These are phyloP conservation scores for Penicillium psychrosexuale DNA, from an alignment of 2,329 filamentous ascomycete species.

Conservation along the genomic window DNA sequence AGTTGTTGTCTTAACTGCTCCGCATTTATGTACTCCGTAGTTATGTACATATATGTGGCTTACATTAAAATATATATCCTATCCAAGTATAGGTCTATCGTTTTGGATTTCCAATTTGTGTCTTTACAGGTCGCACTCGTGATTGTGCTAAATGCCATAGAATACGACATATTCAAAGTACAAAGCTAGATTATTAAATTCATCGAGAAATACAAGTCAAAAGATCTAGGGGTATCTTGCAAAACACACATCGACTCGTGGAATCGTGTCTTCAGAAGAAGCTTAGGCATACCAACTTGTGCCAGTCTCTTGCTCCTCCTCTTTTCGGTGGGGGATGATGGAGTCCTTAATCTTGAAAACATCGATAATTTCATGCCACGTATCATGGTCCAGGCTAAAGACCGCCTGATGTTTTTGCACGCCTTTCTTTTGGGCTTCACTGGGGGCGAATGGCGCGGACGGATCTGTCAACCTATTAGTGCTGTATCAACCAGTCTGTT, in stretches of 20 bases:
- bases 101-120: not conserved
- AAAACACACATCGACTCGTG: slow-evolving; percentile 3
- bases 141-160: not conserved
- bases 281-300: slow-evolving; percentile 65
- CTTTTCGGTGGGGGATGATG: slow-evolving; percentile 78
- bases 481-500: not conserved
- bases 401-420: slow-evolving; percentile 78
- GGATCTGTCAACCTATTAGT: slow-evolving; percentile 38
- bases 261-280: not conserved
- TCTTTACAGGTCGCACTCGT: not conserved
- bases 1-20: too few relatives aligned
- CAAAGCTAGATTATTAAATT: not conserved
- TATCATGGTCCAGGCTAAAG: slow-evolving; percentile 79
- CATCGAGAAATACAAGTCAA: not conserved
- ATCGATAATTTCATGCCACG: slow-evolving; percentile 74
- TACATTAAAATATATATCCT: too few relatives aligned
- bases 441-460: slow-evolving; percentile 47
- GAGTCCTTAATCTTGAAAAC: slow-evolving; percentile 72
- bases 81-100: too few relatives aligned
- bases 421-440: slow-evolving; percentile 50
- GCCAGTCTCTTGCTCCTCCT: slow-evolving; percentile 50
- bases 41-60: too few relatives aligned
- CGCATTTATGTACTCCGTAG: too few relatives aligned
- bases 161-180: not conserved
- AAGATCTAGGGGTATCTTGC: slow-evolving; percentile 16